phyloP scores from a whole-genome alignment of 805 yeast genomes.

The Kodamaea kakaduensis region DNA sequence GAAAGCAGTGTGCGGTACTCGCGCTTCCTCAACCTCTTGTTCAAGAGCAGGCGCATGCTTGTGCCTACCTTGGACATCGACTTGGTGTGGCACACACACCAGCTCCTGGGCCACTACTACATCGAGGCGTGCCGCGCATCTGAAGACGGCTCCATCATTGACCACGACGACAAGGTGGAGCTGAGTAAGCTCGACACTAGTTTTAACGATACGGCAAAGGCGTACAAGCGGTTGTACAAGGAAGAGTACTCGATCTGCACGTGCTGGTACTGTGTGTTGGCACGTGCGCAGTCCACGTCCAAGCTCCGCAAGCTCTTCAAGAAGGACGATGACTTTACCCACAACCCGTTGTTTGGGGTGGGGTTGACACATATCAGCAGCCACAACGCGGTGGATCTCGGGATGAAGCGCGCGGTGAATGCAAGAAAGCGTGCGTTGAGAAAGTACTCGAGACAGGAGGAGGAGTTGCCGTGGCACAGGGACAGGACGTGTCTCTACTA shows the following conservation, averaged over 20 bases:
- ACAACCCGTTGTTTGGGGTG: neutral
- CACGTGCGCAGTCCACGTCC: neutral
- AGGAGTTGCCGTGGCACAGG: conserved; percentile 3
- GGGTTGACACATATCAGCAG: conserved; percentile 7
- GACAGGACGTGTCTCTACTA: conserved; percentile 2
- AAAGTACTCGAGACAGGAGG: neutral
- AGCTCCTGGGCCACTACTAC: conserved; percentile 16
- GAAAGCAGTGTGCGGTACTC: conserved; percentile 18
- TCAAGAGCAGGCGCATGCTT: conserved; percentile 5
- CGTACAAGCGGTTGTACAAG: conserved; percentile 14
- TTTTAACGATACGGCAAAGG: conserved; percentile 16
- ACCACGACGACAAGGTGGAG: conserved; percentile 26
- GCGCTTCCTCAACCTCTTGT: conserved; percentile 14
- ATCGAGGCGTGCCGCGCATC: conserved; percentile 11
- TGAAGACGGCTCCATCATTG: conserved; percentile 12
- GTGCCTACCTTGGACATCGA: conserved; percentile 28
- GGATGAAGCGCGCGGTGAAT: neutral
- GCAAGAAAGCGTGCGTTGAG: neutral
- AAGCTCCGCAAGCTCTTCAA: conserved; percentile 1
- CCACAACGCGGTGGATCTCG: conserved; percentile 6
- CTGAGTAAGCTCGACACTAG: conserved; percentile 14
- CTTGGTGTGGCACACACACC: conserved; percentile 28
- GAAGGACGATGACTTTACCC: too few species aligned
- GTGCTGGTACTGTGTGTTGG: conserved; percentile 15
- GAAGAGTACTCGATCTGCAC: conserved; percentile 21